phyloP scores from a whole-genome alignment of 257 asterid species.

The Solanum peruvianum region DNA sequence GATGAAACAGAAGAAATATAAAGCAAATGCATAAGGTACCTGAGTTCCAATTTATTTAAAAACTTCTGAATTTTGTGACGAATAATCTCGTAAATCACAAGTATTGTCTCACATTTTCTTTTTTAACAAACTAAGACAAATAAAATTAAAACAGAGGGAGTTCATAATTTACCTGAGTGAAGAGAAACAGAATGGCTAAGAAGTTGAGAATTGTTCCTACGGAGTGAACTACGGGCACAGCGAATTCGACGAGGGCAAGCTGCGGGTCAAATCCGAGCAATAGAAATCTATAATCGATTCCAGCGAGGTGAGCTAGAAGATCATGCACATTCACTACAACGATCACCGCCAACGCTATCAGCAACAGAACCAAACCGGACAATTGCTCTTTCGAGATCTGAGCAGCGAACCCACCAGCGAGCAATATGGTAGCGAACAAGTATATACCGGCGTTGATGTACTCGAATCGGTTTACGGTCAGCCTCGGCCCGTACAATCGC shows the following conservation, averaged over 20 bases:
- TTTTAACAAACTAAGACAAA: background rate
- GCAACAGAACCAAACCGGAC: conserved; percentile 59
- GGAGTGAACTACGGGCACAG: conserved; percentile 48
- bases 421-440: conserved; percentile 54
- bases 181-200: conserved; percentile 55
- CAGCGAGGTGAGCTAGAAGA: conserved; percentile 75
- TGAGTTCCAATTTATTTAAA: background rate
- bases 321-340: conserved; percentile 59
- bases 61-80: background rate
- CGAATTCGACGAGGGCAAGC: conserved; percentile 61
- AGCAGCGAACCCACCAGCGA: conserved; percentile 55
- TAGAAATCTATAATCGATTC: conserved; percentile 41
- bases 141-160: background rate
- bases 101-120: too few relatives aligned
- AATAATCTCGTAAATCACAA: background rate
- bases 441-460: conserved; percentile 86
- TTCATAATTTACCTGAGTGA: conserved; percentile 40
- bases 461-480: conserved; percentile 47
- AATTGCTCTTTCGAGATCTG: conserved; percentile 46
- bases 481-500: conserved; percentile 68
- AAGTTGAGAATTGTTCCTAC: conserved; percentile 27
- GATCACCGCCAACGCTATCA: conserved; percentile 32
- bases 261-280: conserved; percentile 52
- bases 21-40: background rate
- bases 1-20: background rate